phyloP scores from a whole-genome alignment of 1,284 basidiomycete genomes.

The Boletus sp. region DNA sequence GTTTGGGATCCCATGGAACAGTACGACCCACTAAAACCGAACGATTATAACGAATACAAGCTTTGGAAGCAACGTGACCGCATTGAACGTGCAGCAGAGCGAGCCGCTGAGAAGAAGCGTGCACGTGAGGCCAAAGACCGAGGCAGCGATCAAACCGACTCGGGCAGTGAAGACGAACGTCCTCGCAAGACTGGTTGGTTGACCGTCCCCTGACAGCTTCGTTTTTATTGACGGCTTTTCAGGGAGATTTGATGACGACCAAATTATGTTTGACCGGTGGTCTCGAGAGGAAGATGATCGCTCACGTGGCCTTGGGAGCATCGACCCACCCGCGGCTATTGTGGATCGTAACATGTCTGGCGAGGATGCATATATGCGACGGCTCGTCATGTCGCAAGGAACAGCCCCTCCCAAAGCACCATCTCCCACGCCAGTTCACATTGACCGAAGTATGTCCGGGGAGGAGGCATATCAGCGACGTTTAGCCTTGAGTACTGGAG shows the following conservation, averaged over 20 bases:
- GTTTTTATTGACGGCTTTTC: conserved; percentile 4
- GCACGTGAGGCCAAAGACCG: conserved; percentile 50
- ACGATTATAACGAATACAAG: conserved; percentile 85
- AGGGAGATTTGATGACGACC: conserved; percentile 60
- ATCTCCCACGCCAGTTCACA: conserved; percentile 25
- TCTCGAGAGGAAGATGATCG: conserved; percentile 48
- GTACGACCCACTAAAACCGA: conserved; percentile 78
- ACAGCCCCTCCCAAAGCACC: conserved; percentile 14
- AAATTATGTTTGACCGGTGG: conserved; percentile 46
- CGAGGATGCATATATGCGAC: conserved; percentile 57
- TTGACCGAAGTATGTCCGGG: conserved; percentile 45
- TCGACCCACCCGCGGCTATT: conserved; percentile 27
- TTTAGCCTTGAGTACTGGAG: conserved; percentile 45
- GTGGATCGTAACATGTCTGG: conserved; percentile 43
- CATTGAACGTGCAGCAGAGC: conserved; percentile 62
- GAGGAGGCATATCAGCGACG: conserved; percentile 65
- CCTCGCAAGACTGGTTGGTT: conserved; percentile 66
- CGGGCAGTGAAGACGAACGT: conserved; percentile 63
- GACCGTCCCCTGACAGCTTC: background rate
- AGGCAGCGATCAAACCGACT: conserved; percentile 64
- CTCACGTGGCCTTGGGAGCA: conserved; percentile 29
- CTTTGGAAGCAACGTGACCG: conserved; percentile 69
- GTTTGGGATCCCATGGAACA: conserved; percentile 74
- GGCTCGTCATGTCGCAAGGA: conserved; percentile 47
- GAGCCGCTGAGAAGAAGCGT: conserved; percentile 57